Evolutionary conservation across 768 basidiomycete species (phyloP), one percentile per base, ranked within the genome.

Genomic region (Amanita muscaria): DNA sequence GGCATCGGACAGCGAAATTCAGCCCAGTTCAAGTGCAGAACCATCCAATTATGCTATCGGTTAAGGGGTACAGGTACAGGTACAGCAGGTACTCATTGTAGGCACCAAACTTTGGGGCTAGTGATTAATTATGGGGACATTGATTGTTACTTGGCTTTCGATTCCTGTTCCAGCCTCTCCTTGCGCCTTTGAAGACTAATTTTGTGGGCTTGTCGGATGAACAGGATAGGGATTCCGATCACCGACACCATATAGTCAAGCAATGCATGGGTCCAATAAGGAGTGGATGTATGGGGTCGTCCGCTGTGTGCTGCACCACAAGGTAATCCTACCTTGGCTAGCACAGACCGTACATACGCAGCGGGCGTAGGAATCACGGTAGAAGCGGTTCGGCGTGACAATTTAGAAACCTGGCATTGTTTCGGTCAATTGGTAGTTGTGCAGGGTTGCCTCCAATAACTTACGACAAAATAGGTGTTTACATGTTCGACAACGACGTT

Each of bases 391-490:
- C 88, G 80, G 56, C 98, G 93, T 63, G 89, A 91, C 65, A 99
- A 82, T 56, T 90, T 88, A 10, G 93, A 92, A 7, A 87, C 84
- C 90, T 93, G 53, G 25, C 18, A 9, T 6, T n/a, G n/a, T n/a
- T n/a, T n/a, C n/a, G n/a, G 16, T 16, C n/a, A 33, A 22, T 24
- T 33, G 4, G n/a, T 42, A n/a, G n/a, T n/a, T n/a, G n/a, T n/a
- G n/a, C n/a, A 2, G 15, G 21, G 32, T 47, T n/a, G n/a, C 40
- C 30, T 44, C 38, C 5, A 30, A 40, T 16, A 33, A 76, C 83
- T 38, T 62, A 92, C 93, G 38, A 99, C 92, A 59, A 93, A 98
- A 66, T 88, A 92, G 0, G 94, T 88, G 66, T 94, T 91, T 48
- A 92, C 67, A 56, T 90, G 76, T 59, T 88, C 77, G 35, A 97